phyloP scores from a whole-genome alignment of 2,329 filamentous ascomycete genomes.

The Dissoconium aciculare region DNA sequence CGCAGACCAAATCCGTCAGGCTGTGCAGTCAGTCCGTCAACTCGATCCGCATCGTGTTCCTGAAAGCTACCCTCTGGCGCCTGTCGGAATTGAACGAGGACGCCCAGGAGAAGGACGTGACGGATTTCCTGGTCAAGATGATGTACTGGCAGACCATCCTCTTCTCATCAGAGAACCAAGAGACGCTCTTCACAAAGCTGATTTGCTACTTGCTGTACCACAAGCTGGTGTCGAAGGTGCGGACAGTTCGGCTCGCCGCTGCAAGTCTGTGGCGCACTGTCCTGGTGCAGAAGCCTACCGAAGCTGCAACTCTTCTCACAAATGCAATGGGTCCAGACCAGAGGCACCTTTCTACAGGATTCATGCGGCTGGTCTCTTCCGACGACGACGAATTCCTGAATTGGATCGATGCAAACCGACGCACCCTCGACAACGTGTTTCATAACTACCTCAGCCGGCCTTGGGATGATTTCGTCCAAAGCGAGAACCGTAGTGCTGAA shows the following conservation, averaged over 20 bases:
- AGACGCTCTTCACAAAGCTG: conserved; percentile 68
- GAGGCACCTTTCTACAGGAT: conserved; percentile 55
- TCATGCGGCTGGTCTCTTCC: conserved; percentile 69
- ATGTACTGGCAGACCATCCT: conserved; percentile 94
- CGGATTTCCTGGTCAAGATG: conserved; percentile 66
- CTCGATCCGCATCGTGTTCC: conserved; percentile 60
- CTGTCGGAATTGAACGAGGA: conserved; percentile 69
- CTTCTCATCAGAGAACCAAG: conserved; percentile 58
- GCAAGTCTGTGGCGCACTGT: conserved; percentile 83
- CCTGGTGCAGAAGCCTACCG: conserved; percentile 79
- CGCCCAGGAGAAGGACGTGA: conserved; percentile 46
- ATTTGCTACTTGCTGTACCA: conserved; percentile 89
- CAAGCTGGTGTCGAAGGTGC: conserved; percentile 60
- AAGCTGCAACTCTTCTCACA: conserved; percentile 58
- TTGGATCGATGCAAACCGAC: conserved; percentile 75
- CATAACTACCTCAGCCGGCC: conserved; percentile 62
- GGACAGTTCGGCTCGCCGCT: conserved; percentile 55
- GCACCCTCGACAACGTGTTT: conserved; percentile 68
- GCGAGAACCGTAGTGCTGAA: conserved; percentile 66
- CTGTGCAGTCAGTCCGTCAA: conserved; percentile 73
- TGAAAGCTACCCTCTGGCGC: conserved; percentile 63
- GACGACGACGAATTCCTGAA: conserved; percentile 77
- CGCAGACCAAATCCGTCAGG: conserved; percentile 70
- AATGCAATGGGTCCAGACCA: conserved; percentile 58
- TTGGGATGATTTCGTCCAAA: conserved; percentile 77